Conservation (phyloP, 2,329 filamentous ascomycete species). For the Aureobasidium sp. region DNA sequence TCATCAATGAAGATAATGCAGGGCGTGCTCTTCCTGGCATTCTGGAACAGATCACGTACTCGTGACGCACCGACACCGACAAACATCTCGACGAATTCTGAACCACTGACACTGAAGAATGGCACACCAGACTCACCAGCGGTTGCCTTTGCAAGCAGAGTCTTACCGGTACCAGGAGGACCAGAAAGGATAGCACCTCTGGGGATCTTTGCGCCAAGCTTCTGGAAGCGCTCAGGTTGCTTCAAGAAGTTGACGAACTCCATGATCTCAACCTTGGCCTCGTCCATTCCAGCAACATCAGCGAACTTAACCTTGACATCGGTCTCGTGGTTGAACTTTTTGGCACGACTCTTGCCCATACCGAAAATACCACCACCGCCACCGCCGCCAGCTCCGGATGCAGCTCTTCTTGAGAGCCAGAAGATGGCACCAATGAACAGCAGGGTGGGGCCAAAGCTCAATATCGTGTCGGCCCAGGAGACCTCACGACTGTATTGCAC, state of each 20-base stretch:
- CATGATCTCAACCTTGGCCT: slow-evolving; percentile 98
- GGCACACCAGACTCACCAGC: slow-evolving; percentile 94
- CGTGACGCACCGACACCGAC: slow-evolving; percentile 95
- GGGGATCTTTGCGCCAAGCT: slow-evolving; percentile 93
- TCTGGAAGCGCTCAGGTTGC: slow-evolving; percentile 85
- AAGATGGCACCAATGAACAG: slow-evolving; percentile 77
- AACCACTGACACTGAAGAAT: slow-evolving; percentile 97
- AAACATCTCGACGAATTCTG: slow-evolving; percentile 99
- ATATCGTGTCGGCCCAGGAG: slow-evolving; percentile 60
- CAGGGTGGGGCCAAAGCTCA: slow-evolving; percentile 81
- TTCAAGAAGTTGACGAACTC: slow-evolving; percentile 98
- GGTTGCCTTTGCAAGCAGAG: slow-evolving; percentile 90
- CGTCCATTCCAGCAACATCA: slow-evolving; percentile 96
- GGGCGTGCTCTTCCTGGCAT: slow-evolving; percentile 88
- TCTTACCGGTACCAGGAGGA: slow-evolving; percentile 98
- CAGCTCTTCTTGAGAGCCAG: slow-evolving; percentile 70
- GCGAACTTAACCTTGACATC: slow-evolving; percentile 95
- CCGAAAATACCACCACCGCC: slow-evolving; percentile 78
- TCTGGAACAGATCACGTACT: slow-evolving; percentile 89
- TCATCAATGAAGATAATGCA: slow-evolving; percentile 99
- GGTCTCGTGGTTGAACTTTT: slow-evolving; percentile 95
- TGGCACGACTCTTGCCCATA: slow-evolving; percentile 91
- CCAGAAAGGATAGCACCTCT: slow-evolving; percentile 93
- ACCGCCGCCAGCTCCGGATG: slow-evolving; percentile 51
- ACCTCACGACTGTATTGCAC: slow-evolving; percentile 79